Evolutionary conservation across 768 basidiomycete species (phyloP), one percentile per base, ranked within the genome.

Genomic region (Boletus pseudopeckii): DNA sequence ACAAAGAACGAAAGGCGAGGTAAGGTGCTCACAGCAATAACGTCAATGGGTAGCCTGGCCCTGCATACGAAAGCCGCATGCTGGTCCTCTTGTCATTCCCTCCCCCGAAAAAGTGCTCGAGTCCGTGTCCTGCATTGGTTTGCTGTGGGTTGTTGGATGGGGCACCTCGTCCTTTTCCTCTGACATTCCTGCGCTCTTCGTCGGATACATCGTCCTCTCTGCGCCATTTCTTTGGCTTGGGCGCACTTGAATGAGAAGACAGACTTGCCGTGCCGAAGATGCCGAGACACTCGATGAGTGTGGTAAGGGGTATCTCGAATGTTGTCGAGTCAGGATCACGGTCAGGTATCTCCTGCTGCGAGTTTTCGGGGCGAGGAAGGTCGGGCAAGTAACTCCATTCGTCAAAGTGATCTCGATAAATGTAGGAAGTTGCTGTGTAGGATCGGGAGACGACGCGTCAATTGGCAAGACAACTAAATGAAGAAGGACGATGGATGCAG

Each of bases 261-360:
- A 73, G 63, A 34, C 67, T 64, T 32, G 88, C 90, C 11, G 92
- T 90, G 28, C 96, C 95, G 63, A 95, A 98, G 51, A 98, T 86
- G 63, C 96, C 95, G 32, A 99, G 76, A 63, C 91, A 94, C 58
- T 97, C 93, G 55, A 97, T 80, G 47, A 98, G 73, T 4, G 85
- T 86, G 66, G 83, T 81, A 37, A 99, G 80, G 3, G 88, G 88
- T 52, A 99, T 80, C 68, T 95, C 92, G 63, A 98, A 89, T 0
- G 82, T 78, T 3, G 73, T 72, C 32, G 67, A 58, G 22, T 53
- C 58, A 56, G 48, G 36, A 33, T 51, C 62, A 14, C 38, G 48
- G 17, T 45, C 64, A 42, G 53, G 45, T 14, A 55, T 61, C 32
- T 44, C 53, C 30, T 44, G 57, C 41, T 64, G 68, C 28, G 69